A percentile compares a stretch with the other conserved stretches of the same genome.
Evolutionary conservation across 495 filamentous ascomycete species (phyloP).

Genomic region (Evansstolkia leycettana): DNA sequence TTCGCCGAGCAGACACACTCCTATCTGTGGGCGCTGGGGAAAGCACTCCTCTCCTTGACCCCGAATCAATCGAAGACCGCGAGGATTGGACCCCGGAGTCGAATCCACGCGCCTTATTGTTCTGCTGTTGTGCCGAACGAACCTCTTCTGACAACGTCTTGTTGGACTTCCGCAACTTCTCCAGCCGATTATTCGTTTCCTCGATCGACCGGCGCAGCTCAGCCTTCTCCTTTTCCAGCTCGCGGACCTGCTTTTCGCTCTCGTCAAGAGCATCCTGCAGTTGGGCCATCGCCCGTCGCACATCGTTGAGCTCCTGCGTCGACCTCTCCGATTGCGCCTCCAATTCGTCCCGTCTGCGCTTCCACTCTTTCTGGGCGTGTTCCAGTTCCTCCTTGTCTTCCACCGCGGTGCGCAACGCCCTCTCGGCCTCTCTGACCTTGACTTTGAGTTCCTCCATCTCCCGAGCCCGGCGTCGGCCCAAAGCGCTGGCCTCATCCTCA

Average conservation of each 20-base stretch:
- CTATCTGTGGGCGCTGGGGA: slow-evolving; percentile 28
- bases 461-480: slow-evolving; percentile 59
- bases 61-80: slow-evolving; percentile 56
- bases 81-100: slow-evolving; percentile 42
- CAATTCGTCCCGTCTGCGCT: slow-evolving; percentile 57
- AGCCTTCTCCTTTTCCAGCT: slow-evolving; percentile 66
- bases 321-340: slow-evolving; percentile 57
- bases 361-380: slow-evolving; percentile 59
- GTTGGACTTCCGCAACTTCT: slow-evolving; percentile 67
- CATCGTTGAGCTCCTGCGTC: slow-evolving; percentile 57
- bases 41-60: slow-evolving; percentile 24
- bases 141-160: slow-evolving; percentile 36
- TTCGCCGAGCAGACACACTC: slow-evolving; percentile 25
- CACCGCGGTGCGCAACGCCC: slow-evolving; percentile 52
- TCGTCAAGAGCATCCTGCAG: slow-evolving; percentile 73
- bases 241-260: slow-evolving; percentile 70
- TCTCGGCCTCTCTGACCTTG: slow-evolving; percentile 69
- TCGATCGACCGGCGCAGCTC: slow-evolving; percentile 67
- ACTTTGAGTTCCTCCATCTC: slow-evolving; percentile 80
- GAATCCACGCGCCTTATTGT: slow-evolving; percentile 9
- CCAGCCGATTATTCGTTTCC: slow-evolving; percentile 60
- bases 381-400: slow-evolving; percentile 62
- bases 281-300: slow-evolving; percentile 63
- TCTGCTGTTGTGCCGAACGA: slow-evolving; percentile 10
- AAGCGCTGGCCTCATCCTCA: slow-evolving; percentile 76